A percentile compares a stretch with the other conserved stretches of the same genome.
Evolutionary conservation across 441 rosid genomes (phyloP).

Genomic region (Croton setiger): DNA sequence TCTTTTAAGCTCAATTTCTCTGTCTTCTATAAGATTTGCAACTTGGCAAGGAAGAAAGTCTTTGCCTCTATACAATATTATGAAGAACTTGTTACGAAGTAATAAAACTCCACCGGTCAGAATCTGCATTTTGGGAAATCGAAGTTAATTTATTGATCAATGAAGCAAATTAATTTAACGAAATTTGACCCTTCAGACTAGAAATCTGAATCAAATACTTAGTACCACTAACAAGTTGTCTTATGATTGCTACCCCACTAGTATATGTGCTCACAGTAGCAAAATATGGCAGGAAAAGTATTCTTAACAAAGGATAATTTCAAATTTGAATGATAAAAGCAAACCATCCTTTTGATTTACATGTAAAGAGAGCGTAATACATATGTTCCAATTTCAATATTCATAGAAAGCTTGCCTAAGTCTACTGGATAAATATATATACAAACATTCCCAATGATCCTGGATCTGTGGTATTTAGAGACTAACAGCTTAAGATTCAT

Average conservation of each 20-base stretch:
- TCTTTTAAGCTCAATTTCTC: constrained; percentile 58
- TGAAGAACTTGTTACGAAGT: constrained; percentile 65
- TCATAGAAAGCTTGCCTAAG: not conserved
- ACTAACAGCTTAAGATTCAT: not conserved
- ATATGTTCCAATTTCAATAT: not conserved
- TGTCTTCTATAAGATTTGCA: constrained; percentile 47
- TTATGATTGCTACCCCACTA: not conserved
- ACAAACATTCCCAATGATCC: constrained; percentile 10
- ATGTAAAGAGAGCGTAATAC: not conserved
- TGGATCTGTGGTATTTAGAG: not conserved
- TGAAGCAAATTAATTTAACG: not conserved
- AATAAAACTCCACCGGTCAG: constrained; percentile 83
- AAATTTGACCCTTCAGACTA: not conserved
- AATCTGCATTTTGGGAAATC: constrained; percentile 39
- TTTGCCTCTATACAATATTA: constrained; percentile 80
- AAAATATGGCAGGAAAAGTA: not conserved
- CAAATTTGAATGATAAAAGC: not conserved
- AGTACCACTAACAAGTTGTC: not conserved
- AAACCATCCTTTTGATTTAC: not conserved
- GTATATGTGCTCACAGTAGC: not conserved
- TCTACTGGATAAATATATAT: not conserved
- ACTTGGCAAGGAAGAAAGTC: constrained; percentile 65
- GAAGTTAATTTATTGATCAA: constrained; percentile 12
- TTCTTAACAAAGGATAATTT: not conserved
- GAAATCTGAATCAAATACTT: not conserved